These are phyloP conservation scores for Hymenoscyphus linearis DNA, from an alignment of 2,329 filamentous ascomycete species.

Conservation along the genomic window DNA sequence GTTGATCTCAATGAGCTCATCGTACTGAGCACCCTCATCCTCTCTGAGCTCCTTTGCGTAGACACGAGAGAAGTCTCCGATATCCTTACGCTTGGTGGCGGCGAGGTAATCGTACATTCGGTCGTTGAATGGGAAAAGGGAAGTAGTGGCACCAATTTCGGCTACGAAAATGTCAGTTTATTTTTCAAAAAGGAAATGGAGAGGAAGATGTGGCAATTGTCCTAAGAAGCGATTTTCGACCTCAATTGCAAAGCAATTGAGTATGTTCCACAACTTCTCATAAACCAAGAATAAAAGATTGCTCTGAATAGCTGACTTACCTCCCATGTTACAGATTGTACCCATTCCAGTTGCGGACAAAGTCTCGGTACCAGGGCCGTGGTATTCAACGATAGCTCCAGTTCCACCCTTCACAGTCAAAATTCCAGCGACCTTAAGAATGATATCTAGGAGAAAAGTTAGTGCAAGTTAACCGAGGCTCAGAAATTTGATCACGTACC, in stretches of 20 bases:
- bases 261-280: neutral
- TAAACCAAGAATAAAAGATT: neutral
- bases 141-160: slow-evolving; percentile 81
- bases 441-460: slow-evolving; percentile 62
- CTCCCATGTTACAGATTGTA: slow-evolving; percentile 66
- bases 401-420: slow-evolving; percentile 98
- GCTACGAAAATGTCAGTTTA: slow-evolving; percentile 33
- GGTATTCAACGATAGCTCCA: slow-evolving; percentile 80
- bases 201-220: neutral
- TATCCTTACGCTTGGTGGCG: slow-evolving; percentile 83
- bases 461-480: neutral
- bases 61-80: slow-evolving; percentile 80
- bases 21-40: slow-evolving; percentile 90
- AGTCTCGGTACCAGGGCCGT: slow-evolving; percentile 66
- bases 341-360: slow-evolving; percentile 83
- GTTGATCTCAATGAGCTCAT: slow-evolving; percentile 95
- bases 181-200: neutral
- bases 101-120: slow-evolving; percentile 94
- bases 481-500: slow-evolving; percentile 46
- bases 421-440: slow-evolving; percentile 94
- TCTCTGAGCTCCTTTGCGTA: slow-evolving; percentile 83
- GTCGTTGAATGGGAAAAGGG: slow-evolving; percentile 96
- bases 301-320: neutral
- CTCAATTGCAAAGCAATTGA: neutral
- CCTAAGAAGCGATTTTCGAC: neutral